A percentile compares a stretch with the other conserved stretches of the same genome.
Conservation (phyloP, 1,284 basidiomycete genomes). For the Sanghuangporus sanghuang region DNA sequence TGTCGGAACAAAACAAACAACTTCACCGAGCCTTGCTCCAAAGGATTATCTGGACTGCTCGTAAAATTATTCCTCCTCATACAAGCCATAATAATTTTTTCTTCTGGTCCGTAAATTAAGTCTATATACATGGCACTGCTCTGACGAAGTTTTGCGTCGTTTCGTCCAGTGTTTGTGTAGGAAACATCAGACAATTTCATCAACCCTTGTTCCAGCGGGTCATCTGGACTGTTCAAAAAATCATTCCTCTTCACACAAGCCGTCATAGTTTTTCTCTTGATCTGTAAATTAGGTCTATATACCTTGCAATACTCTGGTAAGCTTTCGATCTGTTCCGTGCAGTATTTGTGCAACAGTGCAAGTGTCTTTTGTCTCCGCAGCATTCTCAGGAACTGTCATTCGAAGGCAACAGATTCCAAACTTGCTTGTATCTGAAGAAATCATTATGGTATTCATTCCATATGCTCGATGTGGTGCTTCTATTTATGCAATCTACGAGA, state of each 20-base stretch:
- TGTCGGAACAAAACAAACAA: neutral
- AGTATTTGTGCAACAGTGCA: neutral
- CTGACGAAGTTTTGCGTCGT: neutral
- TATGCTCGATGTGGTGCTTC: too few relatives aligned
- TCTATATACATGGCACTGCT: neutral
- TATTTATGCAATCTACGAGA: too few relatives aligned
- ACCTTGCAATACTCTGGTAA: neutral
- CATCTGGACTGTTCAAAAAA: neutral
- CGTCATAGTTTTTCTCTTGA: neutral
- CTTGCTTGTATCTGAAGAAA: neutral
- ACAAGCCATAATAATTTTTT: neutral
- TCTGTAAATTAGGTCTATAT: neutral
- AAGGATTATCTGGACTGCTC: neutral
- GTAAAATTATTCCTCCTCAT: neutral
- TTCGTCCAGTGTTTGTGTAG: neutral
- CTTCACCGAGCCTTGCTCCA: neutral
- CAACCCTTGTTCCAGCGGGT: neutral
- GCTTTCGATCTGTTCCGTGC: neutral
- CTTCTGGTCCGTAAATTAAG: neutral
- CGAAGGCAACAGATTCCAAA: neutral
- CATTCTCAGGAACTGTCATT: neutral
- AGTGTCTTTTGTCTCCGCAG: neutral
- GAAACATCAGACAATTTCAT: neutral
- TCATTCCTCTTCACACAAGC: neutral
- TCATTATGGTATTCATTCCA: neutral